Evolutionary conservation across 2,329 filamentous ascomycete species (phyloP).

Genomic region (Pyrenophora seminiperda): DNA sequence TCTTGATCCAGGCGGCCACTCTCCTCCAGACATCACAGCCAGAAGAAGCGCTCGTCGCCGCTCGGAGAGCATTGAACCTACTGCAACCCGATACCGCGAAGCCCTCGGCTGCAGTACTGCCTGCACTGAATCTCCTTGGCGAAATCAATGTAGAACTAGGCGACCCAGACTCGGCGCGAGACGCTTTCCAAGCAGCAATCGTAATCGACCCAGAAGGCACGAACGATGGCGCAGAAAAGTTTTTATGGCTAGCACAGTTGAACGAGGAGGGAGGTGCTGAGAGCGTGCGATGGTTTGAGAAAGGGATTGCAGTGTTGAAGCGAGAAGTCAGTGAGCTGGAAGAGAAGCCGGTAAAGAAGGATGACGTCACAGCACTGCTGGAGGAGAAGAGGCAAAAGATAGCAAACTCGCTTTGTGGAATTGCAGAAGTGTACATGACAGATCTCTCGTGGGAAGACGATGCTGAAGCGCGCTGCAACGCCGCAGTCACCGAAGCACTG

Average conservation of each 20-base stretch:
- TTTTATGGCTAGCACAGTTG: constrained; percentile 91
- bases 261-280: constrained; percentile 67
- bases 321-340: constrained; percentile 70
- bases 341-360: constrained; percentile 45
- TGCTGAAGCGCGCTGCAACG: constrained; percentile 86
- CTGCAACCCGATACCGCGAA: constrained; percentile 48
- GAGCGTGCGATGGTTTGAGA: constrained; percentile 66
- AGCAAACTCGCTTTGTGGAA: constrained; percentile 88
- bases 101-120: constrained; percentile 57
- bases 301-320: constrained; percentile 74
- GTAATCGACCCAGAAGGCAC: constrained; percentile 80
- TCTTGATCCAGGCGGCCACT: constrained; percentile 62
- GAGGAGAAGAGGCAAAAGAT: constrained; percentile 81
- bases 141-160: constrained; percentile 84
- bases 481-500: constrained; percentile 86
- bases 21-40: constrained; percentile 64
- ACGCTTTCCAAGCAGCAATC: constrained; percentile 74
- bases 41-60: constrained; percentile 61
- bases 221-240: constrained; percentile 87
- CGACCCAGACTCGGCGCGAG: constrained; percentile 74
- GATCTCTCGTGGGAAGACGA: constrained; percentile 91
- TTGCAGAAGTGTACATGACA: constrained; percentile 98
- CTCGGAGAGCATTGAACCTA: constrained; percentile 58
- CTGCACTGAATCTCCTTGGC: constrained; percentile 75
- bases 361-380: constrained; percentile 43